Percentiles rank a stretch among this genome's conserved stretches.
phyloP scores from a whole-genome alignment of 345 rosid species.

The Cardamine chenopodiifolia region DNA sequence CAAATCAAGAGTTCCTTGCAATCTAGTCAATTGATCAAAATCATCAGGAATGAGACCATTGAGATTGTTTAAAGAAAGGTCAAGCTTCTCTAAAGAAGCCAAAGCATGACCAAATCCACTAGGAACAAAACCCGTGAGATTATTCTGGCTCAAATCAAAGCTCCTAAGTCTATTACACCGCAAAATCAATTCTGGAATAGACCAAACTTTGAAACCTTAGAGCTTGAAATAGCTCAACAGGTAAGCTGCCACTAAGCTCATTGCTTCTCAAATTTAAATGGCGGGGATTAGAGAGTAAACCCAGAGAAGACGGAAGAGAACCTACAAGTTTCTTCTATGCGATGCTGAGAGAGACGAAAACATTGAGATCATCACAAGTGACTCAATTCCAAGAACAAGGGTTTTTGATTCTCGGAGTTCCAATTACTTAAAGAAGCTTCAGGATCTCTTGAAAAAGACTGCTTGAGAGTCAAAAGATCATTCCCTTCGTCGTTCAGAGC shows the following conservation, averaged over 20 bases:
- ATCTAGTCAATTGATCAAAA: constrained; percentile 67
- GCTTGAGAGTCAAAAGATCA: constrained; percentile 75
- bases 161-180: constrained; percentile 70
- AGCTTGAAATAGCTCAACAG: constrained; percentile 66
- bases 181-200: constrained; percentile 63
- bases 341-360: constrained; percentile 73
- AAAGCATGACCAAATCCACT: constrained; percentile 61
- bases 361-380: constrained; percentile 72
- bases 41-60: constrained; percentile 73
- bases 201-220: constrained; percentile 83
- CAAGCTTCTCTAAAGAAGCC: constrained; percentile 70
- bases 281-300: constrained; percentile 73
- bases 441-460: constrained; percentile 67
- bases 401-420: constrained; percentile 68
- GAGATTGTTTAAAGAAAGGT: constrained; percentile 72
- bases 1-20: constrained; percentile 96
- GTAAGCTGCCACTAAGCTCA: constrained; percentile 67
- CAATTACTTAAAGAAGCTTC: constrained; percentile 72
- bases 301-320: constrained; percentile 72
- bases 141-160: constrained; percentile 76
- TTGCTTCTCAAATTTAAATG: constrained; percentile 83
- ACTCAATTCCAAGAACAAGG: constrained; percentile 96
- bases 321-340: constrained; percentile 86
- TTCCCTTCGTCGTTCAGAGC: constrained; percentile 62
- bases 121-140: constrained; percentile 75